Evolutionary conservation across 495 filamentous ascomycete genomes (phyloP).

Genomic region (Penicillium cataractarum): DNA sequence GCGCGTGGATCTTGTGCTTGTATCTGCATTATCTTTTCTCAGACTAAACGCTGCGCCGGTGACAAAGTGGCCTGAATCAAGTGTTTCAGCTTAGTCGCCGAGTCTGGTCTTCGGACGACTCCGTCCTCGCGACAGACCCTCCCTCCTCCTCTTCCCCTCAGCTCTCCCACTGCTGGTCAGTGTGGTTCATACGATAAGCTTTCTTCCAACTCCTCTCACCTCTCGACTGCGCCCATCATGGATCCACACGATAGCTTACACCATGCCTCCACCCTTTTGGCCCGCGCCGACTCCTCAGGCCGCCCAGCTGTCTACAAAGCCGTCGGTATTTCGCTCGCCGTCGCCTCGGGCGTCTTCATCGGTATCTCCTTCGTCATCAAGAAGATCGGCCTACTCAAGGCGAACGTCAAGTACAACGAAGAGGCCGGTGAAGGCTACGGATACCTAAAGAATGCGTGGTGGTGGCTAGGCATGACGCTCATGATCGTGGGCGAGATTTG

Average conservation of each 20-base stretch:
- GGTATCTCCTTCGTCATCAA: conserved; percentile 95
- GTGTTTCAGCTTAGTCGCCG: conserved; percentile 34
- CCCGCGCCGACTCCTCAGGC: conserved; percentile 44
- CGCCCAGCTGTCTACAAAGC: conserved; percentile 76
- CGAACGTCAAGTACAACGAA: conserved; percentile 96
- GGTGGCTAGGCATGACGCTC: conserved; percentile 95
- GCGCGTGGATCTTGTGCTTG: neutral
- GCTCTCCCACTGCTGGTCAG: conserved; percentile 36
- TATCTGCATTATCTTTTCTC: neutral
- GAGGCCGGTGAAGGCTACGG: conserved; percentile 97
- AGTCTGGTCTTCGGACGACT: conserved; percentile 35
- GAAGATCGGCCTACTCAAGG: conserved; percentile 86
- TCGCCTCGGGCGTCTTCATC: conserved; percentile 91
- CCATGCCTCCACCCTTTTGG: conserved; percentile 51
- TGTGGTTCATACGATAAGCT: conserved; percentile 13
- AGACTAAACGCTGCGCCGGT: neutral
- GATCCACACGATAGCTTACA: conserved; percentile 42
- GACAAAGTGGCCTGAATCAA: conserved; percentile 27
- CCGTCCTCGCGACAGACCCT: conserved; percentile 16
- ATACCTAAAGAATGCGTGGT: conserved; percentile 93
- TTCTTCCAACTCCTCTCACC: neutral
- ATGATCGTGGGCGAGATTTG: conserved; percentile 98
- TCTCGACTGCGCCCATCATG: conserved; percentile 39
- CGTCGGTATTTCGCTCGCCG: conserved; percentile 83
- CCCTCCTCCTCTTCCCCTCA: neutral